Conservation (phyloP, 768 basidiomycete species). For the Amyloporia xantha region DNA sequence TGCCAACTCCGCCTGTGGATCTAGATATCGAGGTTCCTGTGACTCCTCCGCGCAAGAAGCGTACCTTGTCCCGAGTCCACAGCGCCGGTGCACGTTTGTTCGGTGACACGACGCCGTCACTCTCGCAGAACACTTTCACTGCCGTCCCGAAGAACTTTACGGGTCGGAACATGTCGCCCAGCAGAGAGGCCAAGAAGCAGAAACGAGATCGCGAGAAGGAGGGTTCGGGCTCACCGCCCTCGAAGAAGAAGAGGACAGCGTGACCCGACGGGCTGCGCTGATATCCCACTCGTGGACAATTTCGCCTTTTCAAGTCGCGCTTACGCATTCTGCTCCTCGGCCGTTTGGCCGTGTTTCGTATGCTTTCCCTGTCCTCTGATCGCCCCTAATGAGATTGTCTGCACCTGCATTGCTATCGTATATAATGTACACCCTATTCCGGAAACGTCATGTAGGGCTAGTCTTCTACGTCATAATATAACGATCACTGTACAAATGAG, state of each 20-base stretch:
- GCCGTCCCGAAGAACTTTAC: slow-evolving; percentile 6
- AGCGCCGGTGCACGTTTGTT: slow-evolving; percentile 5
- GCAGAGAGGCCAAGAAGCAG: slow-evolving; percentile 2
- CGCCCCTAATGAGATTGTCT: too few relatives aligned
- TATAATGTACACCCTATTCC: too few relatives aligned
- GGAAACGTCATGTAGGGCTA: too few relatives aligned
- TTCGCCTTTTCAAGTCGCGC: too few relatives aligned
- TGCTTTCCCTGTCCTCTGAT: too few relatives aligned
- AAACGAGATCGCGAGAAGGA: slow-evolving; percentile 8
- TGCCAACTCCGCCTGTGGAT: slow-evolving; percentile 29
- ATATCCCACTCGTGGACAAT: too few relatives aligned
- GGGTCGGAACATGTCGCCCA: not conserved
- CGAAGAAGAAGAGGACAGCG: slow-evolving; percentile 2
- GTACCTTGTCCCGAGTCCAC: slow-evolving; percentile 12
- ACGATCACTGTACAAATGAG: too few relatives aligned
- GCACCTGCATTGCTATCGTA: too few relatives aligned
- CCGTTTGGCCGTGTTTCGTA: too few relatives aligned
- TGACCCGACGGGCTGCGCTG: too few relatives aligned
- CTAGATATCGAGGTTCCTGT: slow-evolving; percentile 35
- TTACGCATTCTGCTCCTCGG: too few relatives aligned
- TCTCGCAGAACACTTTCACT: slow-evolving; percentile 8
- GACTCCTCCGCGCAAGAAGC: not conserved
- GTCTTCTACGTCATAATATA: too few relatives aligned
- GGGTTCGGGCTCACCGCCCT: slow-evolving; percentile 1
- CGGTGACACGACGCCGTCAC: not conserved